phyloP scores from a whole-genome alignment of 2,329 filamentous ascomycete genomes.

The Aspergillus pseudotamarii region DNA sequence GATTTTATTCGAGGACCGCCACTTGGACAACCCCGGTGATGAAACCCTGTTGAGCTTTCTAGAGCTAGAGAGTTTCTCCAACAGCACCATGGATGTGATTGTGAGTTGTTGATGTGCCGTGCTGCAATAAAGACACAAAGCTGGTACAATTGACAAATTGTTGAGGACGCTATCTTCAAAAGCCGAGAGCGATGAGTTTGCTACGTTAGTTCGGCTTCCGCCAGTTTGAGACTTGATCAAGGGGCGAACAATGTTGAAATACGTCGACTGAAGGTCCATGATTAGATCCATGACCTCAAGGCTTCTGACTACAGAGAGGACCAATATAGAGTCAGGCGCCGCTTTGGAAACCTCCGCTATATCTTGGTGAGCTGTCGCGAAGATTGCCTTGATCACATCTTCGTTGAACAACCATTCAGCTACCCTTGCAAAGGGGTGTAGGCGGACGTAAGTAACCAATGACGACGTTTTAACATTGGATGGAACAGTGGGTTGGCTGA shows the following conservation, averaged over 20 bases:
- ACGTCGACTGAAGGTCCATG: slow-evolving; percentile 86
- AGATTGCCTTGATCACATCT: slow-evolving; percentile 77
- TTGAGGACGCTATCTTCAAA: slow-evolving; percentile 91
- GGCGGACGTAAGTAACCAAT: slow-evolving; percentile 75
- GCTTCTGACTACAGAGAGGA: slow-evolving; percentile 76
- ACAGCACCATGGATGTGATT: slow-evolving; percentile 75
- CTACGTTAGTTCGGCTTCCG: slow-evolving; percentile 63
- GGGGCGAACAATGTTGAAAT: slow-evolving; percentile 83
- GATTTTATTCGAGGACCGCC: slow-evolving; percentile 75
- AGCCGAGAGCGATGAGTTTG: slow-evolving; percentile 76
- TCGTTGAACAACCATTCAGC: slow-evolving; percentile 99
- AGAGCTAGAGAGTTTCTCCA: slow-evolving; percentile 86
- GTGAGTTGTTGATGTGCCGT: slow-evolving; percentile 80
- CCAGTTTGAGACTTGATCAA: slow-evolving; percentile 69
- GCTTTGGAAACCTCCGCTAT: slow-evolving; percentile 71
- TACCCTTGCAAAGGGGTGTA: slow-evolving; percentile 90
- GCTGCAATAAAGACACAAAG: slow-evolving; percentile 84
- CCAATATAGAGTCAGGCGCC: slow-evolving; percentile 75
- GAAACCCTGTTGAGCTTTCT: slow-evolving; percentile 75
- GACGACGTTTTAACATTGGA: slow-evolving; percentile 75
- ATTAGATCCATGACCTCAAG: slow-evolving; percentile 82
- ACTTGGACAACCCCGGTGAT: slow-evolving; percentile 62
- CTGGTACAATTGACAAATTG: slow-evolving; percentile 75
- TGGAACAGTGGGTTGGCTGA: slow-evolving; percentile 73
- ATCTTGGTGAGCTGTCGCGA: slow-evolving; percentile 77